Base-by-base conservation (phyloP, 495 filamentous ascomycete genomes). In the Achaetomiella virescens region DNA sequence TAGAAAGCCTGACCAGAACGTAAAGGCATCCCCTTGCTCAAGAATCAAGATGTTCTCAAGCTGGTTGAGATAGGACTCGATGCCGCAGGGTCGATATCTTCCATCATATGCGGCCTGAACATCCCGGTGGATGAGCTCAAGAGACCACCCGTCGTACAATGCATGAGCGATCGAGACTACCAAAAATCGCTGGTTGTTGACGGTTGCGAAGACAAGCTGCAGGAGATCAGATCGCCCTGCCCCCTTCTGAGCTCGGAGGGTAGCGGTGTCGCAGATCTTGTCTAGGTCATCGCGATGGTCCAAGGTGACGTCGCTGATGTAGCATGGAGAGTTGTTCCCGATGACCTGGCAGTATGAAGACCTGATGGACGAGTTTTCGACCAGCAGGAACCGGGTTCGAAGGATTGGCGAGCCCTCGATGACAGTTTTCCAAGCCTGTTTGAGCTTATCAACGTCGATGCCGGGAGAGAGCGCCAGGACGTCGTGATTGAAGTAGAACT, bases 401-500 rank as follows among this genome's bases (percentile, higher is more conserved):
- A 95, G 75, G 54, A 95, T 89, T 9, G 88, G 84, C 45, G 79
- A 79, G 1, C 76, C 67, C 0, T 74, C 65, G 21, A 84, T 71
- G 18, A 87, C 81, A 2, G 64, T 69, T 8, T 64, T 65, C 80
- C 86, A 89, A 6, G 90, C 86, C 27, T 64, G 46, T 45, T 75
- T 77, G 7, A 95, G 71, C 25, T 59, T 73, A 0, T 53, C 25
- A 2, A 79, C 44, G 55, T 93, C 77, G 3, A 83, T 61, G 0
- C 71, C 58, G 0, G 65, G 53, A 2, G 72, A 55, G 0, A 89
- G 62, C 35, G 81, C 78, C 42, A 91, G 67, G 4, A 83, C 68
- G 61, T 92, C 84, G 55, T 88, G 85, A 57, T 91, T 95, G 71
- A 90, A 91, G 66, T 96, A 95, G 55, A 81, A 74, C 22, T 73